Evolutionary conservation across 768 basidiomycete species (phyloP).

Genomic region (Dacryopinax spathularia): DNA sequence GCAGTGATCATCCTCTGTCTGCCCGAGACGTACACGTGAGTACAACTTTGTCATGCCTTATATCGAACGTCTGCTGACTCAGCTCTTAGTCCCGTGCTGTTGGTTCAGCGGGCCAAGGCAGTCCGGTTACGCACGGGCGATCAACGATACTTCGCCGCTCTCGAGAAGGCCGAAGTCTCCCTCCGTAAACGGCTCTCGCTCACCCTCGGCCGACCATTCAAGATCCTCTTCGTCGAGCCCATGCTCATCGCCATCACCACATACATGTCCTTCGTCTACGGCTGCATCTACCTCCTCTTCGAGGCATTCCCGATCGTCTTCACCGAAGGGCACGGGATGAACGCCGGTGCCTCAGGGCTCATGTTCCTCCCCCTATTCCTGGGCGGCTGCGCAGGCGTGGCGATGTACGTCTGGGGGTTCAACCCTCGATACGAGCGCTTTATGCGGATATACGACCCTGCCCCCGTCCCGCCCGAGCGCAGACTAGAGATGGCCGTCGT

Average conservation of each 20-base stretch:
- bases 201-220: conserved; percentile 12
- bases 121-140: conserved; percentile 25
- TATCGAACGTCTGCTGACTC: conserved; percentile 1
- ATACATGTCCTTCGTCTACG: conserved; percentile 14
- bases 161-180: conserved; percentile 12
- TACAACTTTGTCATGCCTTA: background rate
- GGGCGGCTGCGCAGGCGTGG: conserved; percentile 12
- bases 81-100: conserved; percentile 17
- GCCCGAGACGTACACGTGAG: conserved; percentile 23
- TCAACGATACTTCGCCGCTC: conserved; percentile 22
- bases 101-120: conserved; percentile 22
- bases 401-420: conserved; percentile 8
- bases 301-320: conserved; percentile 24
- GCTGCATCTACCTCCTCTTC: conserved; percentile 21
- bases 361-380: conserved; percentile 20
- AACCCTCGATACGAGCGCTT: conserved; percentile 15
- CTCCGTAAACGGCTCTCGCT: background rate
- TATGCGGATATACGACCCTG: conserved; percentile 6
- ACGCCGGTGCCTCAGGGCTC: conserved; percentile 19
- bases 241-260: conserved; percentile 17
- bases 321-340: conserved; percentile 18
- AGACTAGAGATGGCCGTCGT: conserved; percentile 23
- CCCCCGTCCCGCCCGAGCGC: conserved; percentile 20
- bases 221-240: conserved; percentile 18
- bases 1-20: conserved; percentile 18